Evolutionary conservation across 208 protist species (phyloP).

Genomic region (Wallacemonas sp.): DNA sequence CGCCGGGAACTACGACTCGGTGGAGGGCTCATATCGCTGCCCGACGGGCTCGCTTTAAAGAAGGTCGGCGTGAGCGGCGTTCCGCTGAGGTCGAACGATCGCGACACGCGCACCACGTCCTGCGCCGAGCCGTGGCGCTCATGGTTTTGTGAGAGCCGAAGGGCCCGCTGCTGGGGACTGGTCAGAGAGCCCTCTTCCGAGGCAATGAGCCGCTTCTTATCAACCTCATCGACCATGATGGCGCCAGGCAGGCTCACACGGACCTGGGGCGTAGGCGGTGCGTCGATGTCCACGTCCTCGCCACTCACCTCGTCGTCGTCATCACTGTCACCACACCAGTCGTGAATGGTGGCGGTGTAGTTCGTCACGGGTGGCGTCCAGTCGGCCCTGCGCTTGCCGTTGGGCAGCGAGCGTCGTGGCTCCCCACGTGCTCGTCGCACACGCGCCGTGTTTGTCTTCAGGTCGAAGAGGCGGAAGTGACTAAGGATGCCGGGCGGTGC

Average conservation of each 20-base stretch:
- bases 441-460: neutral
- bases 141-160: neutral
- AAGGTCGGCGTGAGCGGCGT: neutral
- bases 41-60: neutral
- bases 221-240: constrained; percentile 30
- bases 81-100: neutral
- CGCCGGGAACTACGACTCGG: neutral
- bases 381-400: constrained; percentile 18
- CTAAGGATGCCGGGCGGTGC: neutral
- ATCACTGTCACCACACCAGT: neutral
- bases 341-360: constrained; percentile 17
- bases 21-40: neutral
- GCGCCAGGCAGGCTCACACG: neutral
- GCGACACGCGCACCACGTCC: neutral
- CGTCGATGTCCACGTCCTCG: neutral
- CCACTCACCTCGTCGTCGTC: constrained; percentile 1
- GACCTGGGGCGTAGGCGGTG: neutral
- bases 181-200: neutral
- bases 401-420: constrained; percentile 13
- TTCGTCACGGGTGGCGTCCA: constrained; percentile 28
- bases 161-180: neutral
- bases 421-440: neutral
- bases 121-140: too few relatives aligned
- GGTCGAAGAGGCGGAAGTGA: constrained; percentile 5
- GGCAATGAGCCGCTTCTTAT: constrained; percentile 18